Evolutionary conservation across 768 basidiomycete genomes (phyloP).

Genomic region (Boletellus emodensis): DNA sequence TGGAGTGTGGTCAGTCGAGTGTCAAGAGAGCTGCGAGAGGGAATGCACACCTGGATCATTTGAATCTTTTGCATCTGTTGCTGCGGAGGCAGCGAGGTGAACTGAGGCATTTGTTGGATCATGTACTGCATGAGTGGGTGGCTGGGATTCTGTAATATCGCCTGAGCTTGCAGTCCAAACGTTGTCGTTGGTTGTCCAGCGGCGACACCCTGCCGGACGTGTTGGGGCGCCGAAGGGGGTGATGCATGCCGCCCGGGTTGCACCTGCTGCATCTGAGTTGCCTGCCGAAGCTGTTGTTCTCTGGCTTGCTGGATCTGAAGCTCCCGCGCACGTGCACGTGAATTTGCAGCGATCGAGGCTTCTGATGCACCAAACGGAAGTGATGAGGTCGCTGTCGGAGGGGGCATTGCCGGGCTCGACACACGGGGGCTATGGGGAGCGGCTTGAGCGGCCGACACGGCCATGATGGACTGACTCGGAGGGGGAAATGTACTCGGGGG

Average conservation of each 20-base stretch:
- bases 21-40: neutral
- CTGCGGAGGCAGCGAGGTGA: slow-evolving; percentile 45
- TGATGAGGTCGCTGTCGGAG: slow-evolving; percentile 23
- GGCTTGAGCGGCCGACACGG: slow-evolving; percentile 11
- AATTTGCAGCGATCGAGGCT: slow-evolving; percentile 31
- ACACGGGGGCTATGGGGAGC: slow-evolving; percentile 32
- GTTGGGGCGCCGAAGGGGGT: slow-evolving; percentile 31
- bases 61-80: slow-evolving; percentile 61
- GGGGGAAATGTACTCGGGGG: slow-evolving; percentile 19
- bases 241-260: slow-evolving; percentile 41
- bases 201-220: slow-evolving; percentile 17
- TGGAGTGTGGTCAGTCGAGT: slow-evolving; percentile 11
- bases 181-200: slow-evolving; percentile 16
- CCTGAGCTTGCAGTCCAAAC: slow-evolving; percentile 36
- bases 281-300: slow-evolving; percentile 33
- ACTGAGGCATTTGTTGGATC: slow-evolving; percentile 47
- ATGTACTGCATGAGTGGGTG: slow-evolving; percentile 62
- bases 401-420: slow-evolving; percentile 31
- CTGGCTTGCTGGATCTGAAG: slow-evolving; percentile 35
- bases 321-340: slow-evolving; percentile 33
- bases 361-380: slow-evolving; percentile 32
- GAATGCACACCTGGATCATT: slow-evolving; percentile 43
- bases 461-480: slow-evolving; percentile 14
- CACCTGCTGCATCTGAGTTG: slow-evolving; percentile 32
- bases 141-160: slow-evolving; percentile 48